A percentile compares a stretch with the other conserved stretches of the same genome.
Conservation (phyloP, 352 stramenopile genomes). For the Phytophthora aleatoria region DNA sequence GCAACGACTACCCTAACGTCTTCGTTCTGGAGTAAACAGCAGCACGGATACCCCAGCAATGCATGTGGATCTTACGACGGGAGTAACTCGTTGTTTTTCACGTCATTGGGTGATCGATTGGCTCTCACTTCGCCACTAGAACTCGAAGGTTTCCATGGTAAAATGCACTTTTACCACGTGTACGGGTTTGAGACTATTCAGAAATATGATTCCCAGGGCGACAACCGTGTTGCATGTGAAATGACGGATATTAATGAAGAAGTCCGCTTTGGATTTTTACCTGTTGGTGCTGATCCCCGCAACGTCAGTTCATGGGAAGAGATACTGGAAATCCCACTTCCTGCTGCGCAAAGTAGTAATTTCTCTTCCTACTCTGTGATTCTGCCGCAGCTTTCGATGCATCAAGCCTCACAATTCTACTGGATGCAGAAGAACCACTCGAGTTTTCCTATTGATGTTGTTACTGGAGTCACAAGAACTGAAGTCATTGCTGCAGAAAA, state of each 20-base stretch:
- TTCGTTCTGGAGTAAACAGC: conserved; percentile 55
- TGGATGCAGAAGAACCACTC: conserved; percentile 76
- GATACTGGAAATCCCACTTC: conserved; percentile 43
- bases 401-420: conserved; percentile 48
- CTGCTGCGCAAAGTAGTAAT: background rate
- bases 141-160: conserved; percentile 58
- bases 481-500: conserved; percentile 45
- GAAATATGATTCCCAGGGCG: conserved; percentile 50
- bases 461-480: conserved; percentile 23
- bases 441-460: conserved; percentile 62
- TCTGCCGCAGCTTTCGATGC: conserved; percentile 51
- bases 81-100: conserved; percentile 64
- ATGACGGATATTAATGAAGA: conserved; percentile 52
- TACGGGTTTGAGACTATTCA: conserved; percentile 55
- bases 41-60: conserved; percentile 62
- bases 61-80: conserved; percentile 55
- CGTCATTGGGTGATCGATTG: conserved; percentile 53
- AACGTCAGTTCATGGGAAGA: conserved; percentile 57
- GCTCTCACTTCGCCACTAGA: conserved; percentile 50
- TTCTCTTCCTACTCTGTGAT: conserved; percentile 36
- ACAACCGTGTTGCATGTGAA: conserved; percentile 70
- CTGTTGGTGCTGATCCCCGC: conserved; percentile 23
- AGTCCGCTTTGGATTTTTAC: conserved; percentile 56
- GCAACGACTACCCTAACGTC: conserved; percentile 22
- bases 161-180: conserved; percentile 68